Evolutionary conservation across 2,329 filamentous ascomycete species (phyloP).

Genomic region (Trichoderma cornu-damae): DNA sequence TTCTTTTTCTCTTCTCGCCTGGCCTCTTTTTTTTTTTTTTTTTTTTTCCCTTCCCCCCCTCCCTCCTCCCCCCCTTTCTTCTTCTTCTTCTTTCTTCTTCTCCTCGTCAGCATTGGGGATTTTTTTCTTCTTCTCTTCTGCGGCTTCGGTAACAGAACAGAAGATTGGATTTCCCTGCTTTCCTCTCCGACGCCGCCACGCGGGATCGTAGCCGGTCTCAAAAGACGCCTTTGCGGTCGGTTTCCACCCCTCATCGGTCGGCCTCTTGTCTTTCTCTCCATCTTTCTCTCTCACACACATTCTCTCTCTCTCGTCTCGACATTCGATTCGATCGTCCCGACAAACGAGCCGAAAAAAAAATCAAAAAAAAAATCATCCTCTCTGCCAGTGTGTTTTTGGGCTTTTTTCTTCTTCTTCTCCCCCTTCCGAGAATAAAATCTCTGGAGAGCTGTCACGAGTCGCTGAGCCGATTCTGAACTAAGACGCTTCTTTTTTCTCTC

Average conservation of each 20-base stretch:
- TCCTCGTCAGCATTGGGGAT: constrained; percentile 31
- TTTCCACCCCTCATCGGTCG: constrained; percentile 13
- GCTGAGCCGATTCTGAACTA: constrained; percentile 11
- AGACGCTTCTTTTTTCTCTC: too few relatives aligned
- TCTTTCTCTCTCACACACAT: constrained; percentile 27
- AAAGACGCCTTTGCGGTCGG: constrained; percentile 22
- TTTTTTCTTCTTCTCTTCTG: too few relatives aligned
- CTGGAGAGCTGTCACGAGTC: constrained; percentile 3
- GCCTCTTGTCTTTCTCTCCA: constrained; percentile 12
- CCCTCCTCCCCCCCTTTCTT: too few relatives aligned
- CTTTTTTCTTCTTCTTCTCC: neutral
- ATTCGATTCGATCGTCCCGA: neutral
- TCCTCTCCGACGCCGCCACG: constrained; percentile 26
- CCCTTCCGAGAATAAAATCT: neutral
- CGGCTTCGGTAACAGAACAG: constrained; percentile 31
- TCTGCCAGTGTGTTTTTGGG: neutral
- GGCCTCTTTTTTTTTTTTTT: constrained; percentile 31
- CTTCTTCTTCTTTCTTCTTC: constrained; percentile 31
- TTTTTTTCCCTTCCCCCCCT: too few relatives aligned
- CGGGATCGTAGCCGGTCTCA: constrained; percentile 33
- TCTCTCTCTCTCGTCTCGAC: constrained; percentile 17
- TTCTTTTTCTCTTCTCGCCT: constrained; percentile 29
- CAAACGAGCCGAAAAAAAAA: constrained; percentile 7
- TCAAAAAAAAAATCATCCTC: too few relatives aligned
- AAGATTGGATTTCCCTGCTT: constrained; percentile 27